These are phyloP conservation scores for Candida qinlingensis DNA, from an alignment of 805 yeast species.

Conservation along the genomic window DNA sequence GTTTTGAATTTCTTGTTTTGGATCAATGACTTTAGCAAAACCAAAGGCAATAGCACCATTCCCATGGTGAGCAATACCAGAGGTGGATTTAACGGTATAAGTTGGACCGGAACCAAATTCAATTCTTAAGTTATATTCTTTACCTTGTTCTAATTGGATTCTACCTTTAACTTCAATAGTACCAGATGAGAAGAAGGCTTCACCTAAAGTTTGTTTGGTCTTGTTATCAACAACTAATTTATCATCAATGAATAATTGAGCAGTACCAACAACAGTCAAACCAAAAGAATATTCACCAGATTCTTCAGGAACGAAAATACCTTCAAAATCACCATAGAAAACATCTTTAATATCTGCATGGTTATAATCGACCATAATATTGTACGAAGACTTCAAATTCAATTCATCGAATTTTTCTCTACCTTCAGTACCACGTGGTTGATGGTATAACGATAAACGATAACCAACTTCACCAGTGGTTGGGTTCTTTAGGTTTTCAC, in stretches of 20 bases:
- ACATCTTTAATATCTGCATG: constrained; percentile 17
- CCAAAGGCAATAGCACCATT: constrained; percentile 35
- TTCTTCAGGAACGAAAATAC: constrained; percentile 41
- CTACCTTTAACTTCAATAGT: constrained; percentile 43
- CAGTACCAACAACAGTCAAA: constrained; percentile 47
- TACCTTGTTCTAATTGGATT: constrained; percentile 37
- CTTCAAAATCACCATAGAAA: constrained; percentile 44
- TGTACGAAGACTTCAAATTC: constrained; percentile 18
- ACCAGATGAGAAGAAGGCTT: constrained; percentile 49
- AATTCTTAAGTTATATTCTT: constrained; percentile 38
- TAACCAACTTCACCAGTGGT: constrained; percentile 23
- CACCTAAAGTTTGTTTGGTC: constrained; percentile 45
- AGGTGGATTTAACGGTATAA: constrained; percentile 11
- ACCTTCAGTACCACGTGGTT: constrained; percentile 16
- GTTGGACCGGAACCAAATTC: constrained; percentile 50
- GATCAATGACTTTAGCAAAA: constrained; percentile 24
- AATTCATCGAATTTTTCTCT: constrained; percentile 27
- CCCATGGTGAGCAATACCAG: constrained; percentile 25
- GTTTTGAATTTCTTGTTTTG: constrained; percentile 28
- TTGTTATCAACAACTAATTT: constrained; percentile 51
- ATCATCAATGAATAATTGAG: constrained; percentile 47
- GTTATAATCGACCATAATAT: constrained; percentile 27
- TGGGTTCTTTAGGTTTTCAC: constrained; percentile 22
- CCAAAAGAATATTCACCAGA: constrained; percentile 49
- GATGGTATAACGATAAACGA: constrained; percentile 22